A percentile compares a stretch with the other conserved stretches of the same genome.
Evolutionary conservation across 306 rosid genomes (phyloP).

Genomic region (Dryas drummondii): DNA sequence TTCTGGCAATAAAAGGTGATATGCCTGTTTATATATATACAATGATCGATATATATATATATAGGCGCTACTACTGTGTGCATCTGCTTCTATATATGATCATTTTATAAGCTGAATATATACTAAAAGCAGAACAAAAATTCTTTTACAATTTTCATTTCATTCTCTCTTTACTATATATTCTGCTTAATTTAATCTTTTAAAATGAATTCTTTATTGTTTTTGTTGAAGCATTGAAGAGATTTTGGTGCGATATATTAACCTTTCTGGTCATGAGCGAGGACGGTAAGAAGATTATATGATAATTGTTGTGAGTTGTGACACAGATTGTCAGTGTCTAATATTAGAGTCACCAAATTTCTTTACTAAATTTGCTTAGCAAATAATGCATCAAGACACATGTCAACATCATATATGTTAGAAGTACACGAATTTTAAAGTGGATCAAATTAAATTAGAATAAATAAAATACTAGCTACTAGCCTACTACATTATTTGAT

Average conservation of each 20-base stretch:
- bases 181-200: neutral
- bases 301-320: neutral
- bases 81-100: too few relatives aligned
- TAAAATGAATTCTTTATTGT: neutral
- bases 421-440: too few relatives aligned
- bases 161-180: neutral
- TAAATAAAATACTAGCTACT: too few relatives aligned
- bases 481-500: too few relatives aligned
- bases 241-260: constrained; percentile 50
- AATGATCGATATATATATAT: neutral
- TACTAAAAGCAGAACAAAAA: neutral
- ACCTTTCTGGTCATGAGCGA: constrained; percentile 42
- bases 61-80: too few relatives aligned
- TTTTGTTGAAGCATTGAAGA: constrained; percentile 52
- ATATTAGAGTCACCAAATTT: too few relatives aligned
- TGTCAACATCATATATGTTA: too few relatives aligned
- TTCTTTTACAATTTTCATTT: neutral
- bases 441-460: too few relatives aligned
- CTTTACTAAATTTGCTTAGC: too few relatives aligned
- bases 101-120: neutral
- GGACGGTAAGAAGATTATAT: constrained; percentile 35
- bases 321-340: too few relatives aligned
- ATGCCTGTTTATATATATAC: neutral
- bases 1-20: constrained; percentile 51
- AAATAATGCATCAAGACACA: too few relatives aligned